Conservation (phyloP, 2,329 filamentous ascomycete species). For the Lasiodiplodia sp. region DNA sequence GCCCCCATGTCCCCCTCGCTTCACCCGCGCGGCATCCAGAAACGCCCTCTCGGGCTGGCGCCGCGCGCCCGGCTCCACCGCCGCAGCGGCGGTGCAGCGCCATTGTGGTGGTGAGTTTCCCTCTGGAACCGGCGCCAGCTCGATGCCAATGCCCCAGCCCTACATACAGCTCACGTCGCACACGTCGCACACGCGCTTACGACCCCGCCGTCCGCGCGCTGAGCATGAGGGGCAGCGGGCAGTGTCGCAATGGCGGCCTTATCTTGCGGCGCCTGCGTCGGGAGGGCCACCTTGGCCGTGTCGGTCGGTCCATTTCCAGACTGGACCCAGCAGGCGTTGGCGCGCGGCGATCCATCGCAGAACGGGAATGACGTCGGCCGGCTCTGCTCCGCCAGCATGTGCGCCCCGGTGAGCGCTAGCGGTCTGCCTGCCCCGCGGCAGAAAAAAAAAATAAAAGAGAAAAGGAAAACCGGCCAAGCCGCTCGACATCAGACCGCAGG, state of each 20-base stretch:
- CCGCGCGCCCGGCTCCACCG: slow-evolving; percentile 9
- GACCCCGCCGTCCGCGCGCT: neutral
- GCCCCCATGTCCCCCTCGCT: neutral
- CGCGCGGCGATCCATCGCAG: slow-evolving; percentile 15
- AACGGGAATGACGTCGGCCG: slow-evolving; percentile 20
- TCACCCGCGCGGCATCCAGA: slow-evolving; percentile 20
- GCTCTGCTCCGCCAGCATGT: neutral
- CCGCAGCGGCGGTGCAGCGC: slow-evolving; percentile 10
- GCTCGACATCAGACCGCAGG: slow-evolving; percentile 6
- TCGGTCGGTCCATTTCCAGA: neutral
- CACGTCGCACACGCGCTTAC: neutral
- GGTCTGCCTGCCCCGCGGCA: neutral
- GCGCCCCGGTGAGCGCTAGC: neutral
- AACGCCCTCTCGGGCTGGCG: neutral
- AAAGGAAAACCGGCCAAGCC: neutral
- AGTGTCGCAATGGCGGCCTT: slow-evolving; percentile 16
- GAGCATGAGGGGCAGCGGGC: neutral
- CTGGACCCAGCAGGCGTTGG: slow-evolving; percentile 9
- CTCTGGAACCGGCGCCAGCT: neutral
- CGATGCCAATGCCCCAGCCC: neutral
- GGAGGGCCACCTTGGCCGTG: neutral
- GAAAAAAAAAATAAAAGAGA: neutral
- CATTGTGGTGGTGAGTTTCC: slow-evolving; percentile 9
- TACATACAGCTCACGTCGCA: neutral
- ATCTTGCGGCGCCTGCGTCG: slow-evolving; percentile 15